Base-by-base conservation (phyloP, 164 flowering plant genomes). In the Litsea cubeba region DNA sequence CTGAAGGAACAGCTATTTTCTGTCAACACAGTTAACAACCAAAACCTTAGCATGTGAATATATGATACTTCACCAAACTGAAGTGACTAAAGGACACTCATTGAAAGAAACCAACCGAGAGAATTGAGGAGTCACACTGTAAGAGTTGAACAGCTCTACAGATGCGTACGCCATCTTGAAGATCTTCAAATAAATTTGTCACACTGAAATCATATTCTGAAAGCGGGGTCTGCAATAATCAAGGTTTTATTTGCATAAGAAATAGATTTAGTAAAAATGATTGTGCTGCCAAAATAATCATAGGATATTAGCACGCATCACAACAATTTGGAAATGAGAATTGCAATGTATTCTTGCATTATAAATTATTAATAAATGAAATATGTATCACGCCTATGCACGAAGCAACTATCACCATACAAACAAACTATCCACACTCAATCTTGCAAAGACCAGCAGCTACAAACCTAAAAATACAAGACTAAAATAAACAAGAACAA, bases 111-210 rank as follows among this genome's bases (percentile, higher is more conserved):
- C 87, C 70, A 78, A 96, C 99, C 92, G 65, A 72, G 60, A 96
- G 88, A 79, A 94, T 87, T 18, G 98, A 93, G 15, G 90, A 74
- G 71, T 93, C 93, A 72, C 82, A 82, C 74, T 74, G 85, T 81
- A 95, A 84, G 69, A 95, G 87, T 64, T 92, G 93, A 74, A 89
- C 83, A 67, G 87, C 90, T 87, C 99, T 90, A 77, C 94, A 89
- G 18, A 96, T 89, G 69, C 91, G 87, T 50, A 92, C 83, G 12
- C 99, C 99, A 85, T 96, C 98, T 79, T 84, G 93, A 46, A 96
- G 87, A 81, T 96, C 98, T 28, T 83, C 84, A 75, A 91, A 91
- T 70, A 94, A 78, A 79, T 96, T 86, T 46, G 81, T 80, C 66
- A 96, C 83, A 74, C 75, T 83, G 80, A 92, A 94, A 65, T 89